Conservation (phyloP, 768 basidiomycete species). For the Podaxis sp. region DNA sequence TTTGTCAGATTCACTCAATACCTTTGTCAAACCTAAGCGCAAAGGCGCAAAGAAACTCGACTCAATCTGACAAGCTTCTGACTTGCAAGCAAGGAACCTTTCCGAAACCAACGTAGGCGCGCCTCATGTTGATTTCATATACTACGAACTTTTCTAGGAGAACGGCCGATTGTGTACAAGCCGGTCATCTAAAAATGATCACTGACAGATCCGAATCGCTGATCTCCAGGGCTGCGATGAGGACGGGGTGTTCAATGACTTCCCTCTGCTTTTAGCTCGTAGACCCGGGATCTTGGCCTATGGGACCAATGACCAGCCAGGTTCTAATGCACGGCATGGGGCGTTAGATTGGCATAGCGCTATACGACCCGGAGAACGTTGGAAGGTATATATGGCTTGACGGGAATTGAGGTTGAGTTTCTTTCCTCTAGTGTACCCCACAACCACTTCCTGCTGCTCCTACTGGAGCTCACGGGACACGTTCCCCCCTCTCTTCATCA, state of each 20-base stretch:
- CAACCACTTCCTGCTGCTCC: not conserved
- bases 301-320: not conserved
- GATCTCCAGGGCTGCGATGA: not conserved
- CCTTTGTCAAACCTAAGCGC: not conserved
- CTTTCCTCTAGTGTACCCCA: not conserved
- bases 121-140: constrained; percentile 4
- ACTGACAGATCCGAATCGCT: not conserved
- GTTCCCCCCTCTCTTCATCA: not conserved
- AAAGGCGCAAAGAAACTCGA: not conserved
- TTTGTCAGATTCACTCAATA: not conserved
- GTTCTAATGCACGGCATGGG: not conserved
- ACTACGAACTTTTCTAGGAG: not conserved
- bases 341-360: constrained; percentile 4
- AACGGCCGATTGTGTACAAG: not conserved
- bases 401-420: not conserved
- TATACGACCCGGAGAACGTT: not conserved
- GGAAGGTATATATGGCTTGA: not conserved
- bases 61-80: not conserved
- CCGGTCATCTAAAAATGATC: not conserved
- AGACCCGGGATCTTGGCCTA: not conserved
- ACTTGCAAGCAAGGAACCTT: not conserved
- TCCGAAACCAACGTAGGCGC: not conserved
- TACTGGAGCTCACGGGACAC: not conserved
- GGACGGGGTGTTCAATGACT: not conserved
- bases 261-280: not conserved